phyloP scores from a whole-genome alignment of 768 basidiomycete species.

The Trametes villosa region DNA sequence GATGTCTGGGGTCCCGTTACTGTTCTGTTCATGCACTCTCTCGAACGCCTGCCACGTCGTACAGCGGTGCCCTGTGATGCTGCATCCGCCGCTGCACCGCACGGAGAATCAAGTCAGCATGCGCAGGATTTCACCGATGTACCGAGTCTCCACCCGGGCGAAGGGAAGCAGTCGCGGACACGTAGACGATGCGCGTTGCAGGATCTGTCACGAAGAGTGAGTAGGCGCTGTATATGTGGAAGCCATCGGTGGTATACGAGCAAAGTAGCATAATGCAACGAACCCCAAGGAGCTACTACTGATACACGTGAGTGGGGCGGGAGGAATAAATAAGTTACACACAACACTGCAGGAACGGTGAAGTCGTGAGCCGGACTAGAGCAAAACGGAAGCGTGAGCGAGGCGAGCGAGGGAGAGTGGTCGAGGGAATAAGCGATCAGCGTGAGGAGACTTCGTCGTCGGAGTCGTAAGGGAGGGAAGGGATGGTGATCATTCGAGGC shows the following conservation, averaged over 20 bases:
- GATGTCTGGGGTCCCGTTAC: slow-evolving; percentile 7
- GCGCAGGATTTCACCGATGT: slow-evolving; percentile 4
- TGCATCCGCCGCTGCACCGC: slow-evolving; percentile 16
- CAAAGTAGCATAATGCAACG: not conserved
- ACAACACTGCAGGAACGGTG: slow-evolving; percentile 13
- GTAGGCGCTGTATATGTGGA: not conserved
- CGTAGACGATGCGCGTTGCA: slow-evolving; percentile 1
- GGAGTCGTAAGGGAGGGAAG: slow-evolving; percentile 29
- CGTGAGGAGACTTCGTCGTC: slow-evolving; percentile 34
- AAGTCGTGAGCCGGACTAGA: not conserved
- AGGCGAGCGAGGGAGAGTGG: not conserved
- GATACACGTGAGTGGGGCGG: slow-evolving; percentile 16
- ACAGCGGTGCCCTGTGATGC: slow-evolving; percentile 11
- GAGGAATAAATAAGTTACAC: slow-evolving; percentile 19
- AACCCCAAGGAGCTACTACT: slow-evolving; percentile 5
- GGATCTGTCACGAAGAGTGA: too few relatives aligned
- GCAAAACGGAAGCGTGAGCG: not conserved
- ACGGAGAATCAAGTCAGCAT: slow-evolving; percentile 8
- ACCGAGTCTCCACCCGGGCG: not conserved
- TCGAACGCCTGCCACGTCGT: slow-evolving; percentile 19
- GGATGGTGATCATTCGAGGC: slow-evolving; percentile 26
- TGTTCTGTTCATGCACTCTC: not conserved
- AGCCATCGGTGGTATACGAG: not conserved
- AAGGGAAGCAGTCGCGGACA: not conserved
- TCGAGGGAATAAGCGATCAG: slow-evolving; percentile 2